A percentile compares a stretch with the other conserved stretches of the same genome.
Conservation (phyloP, 305 asterid genomes). For the Fraxinus sp. region DNA sequence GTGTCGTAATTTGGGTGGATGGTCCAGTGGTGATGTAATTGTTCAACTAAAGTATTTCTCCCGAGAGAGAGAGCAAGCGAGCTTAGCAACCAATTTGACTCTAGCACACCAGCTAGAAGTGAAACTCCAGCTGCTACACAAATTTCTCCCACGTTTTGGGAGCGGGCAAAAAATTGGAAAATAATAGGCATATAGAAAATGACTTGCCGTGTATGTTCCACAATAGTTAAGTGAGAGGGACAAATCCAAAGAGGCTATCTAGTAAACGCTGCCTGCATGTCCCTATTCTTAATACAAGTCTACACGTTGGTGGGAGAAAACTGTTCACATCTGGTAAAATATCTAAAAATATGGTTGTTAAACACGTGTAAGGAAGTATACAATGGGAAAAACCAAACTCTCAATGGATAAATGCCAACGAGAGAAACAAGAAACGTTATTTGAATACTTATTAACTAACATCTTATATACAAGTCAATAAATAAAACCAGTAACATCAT, state of each 20-base stretch:
- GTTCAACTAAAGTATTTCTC: too few species aligned
- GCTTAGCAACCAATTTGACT: constrained; percentile 16
- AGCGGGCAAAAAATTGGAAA: constrained; percentile 10
- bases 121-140: constrained; percentile 24
- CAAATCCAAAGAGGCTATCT: background rate
- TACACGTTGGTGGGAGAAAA: constrained; percentile 1
- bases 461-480: constrained; percentile 13
- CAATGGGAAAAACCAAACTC: background rate
- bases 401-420: background rate
- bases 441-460: constrained; percentile 4
- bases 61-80: too few species aligned
- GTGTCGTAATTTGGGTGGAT: too few species aligned
- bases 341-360: background rate
- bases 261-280: background rate
- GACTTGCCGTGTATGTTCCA: background rate
- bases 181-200: background rate
- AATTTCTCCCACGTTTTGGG: constrained; percentile 14
- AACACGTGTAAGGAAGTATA: background rate
- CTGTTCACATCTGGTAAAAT: background rate
- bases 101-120: constrained; percentile 16
- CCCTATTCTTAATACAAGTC: background rate
- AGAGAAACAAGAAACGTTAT: background rate
- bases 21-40: too few species aligned
- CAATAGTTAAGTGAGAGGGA: background rate
- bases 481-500: background rate